Percentiles rank a stretch among this genome's conserved stretches.
Evolutionary conservation across 2,329 filamentous ascomycete genomes (phyloP).

Genomic region (Pyricularia sp.): DNA sequence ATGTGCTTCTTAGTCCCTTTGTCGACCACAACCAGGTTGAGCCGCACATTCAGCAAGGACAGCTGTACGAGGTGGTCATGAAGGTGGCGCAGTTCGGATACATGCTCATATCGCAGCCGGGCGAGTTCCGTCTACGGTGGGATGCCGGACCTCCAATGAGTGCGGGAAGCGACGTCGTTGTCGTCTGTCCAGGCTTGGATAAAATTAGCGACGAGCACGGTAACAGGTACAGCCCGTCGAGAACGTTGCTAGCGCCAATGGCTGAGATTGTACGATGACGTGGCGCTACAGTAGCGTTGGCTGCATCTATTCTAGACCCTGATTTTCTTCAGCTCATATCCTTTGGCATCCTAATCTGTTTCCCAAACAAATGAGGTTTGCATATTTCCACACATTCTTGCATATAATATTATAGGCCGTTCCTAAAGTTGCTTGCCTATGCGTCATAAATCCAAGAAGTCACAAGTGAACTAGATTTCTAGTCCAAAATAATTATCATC

Average conservation of each 20-base stretch:
- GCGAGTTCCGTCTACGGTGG: slow-evolving; percentile 18
- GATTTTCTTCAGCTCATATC: not conserved
- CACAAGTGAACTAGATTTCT: not conserved
- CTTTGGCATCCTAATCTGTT: not conserved
- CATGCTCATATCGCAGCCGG: slow-evolving; percentile 30
- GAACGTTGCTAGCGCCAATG: slow-evolving; percentile 1
- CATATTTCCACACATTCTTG: not conserved
- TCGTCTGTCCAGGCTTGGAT: slow-evolving; percentile 5
- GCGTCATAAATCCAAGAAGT: not conserved
- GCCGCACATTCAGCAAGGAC: slow-evolving; percentile 24
- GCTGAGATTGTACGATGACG: not conserved
- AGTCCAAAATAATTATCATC: not conserved
- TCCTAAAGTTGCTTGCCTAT: not conserved
- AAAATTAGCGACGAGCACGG: slow-evolving; percentile 8
- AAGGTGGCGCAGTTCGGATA: slow-evolving; percentile 32
- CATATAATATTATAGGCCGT: not conserved
- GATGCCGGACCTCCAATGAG: not conserved
- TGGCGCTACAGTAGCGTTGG: not conserved
- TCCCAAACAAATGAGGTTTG: not conserved
- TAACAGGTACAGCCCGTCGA: not conserved
- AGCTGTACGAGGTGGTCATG: slow-evolving; percentile 27
- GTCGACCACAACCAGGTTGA: slow-evolving; percentile 15
- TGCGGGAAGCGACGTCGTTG: not conserved
- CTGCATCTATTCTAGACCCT: not conserved
- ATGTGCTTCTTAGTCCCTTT: slow-evolving; percentile 24